Base-by-base conservation (phyloP, 768 basidiomycete species). In the Cubamyces sp. region DNA sequence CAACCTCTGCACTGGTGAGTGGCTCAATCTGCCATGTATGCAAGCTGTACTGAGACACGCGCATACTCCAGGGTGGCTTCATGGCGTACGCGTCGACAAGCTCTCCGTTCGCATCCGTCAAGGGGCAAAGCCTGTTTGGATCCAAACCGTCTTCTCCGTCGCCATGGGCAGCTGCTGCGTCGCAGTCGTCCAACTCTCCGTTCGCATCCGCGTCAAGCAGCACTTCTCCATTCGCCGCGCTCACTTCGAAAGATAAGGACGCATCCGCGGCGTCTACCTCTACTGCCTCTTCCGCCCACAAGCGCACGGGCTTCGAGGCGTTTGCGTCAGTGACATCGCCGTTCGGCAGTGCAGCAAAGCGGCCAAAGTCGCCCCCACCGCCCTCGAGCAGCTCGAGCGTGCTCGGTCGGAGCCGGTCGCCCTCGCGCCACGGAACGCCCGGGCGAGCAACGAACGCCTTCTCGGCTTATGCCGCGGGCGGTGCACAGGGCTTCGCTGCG, bases 21-120 rank as follows among this genome's bases (percentile, higher is more conserved):
- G 4, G 39, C 23, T 28, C 49, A n/a, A 61, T 40, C 60, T 60
- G 56, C 64, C 60, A 50, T 64, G 51, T 52, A 52, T 65, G 8
- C 30, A 26, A 28, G 59, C 54, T 62, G 34, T 53, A 15, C 45
- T 47, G 15, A 53, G 16, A 19, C 16, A 37, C 50, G 52, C 25
- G 19, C 19, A 19, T 15, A 48, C 47, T 16, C 39, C 53, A 89
- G 88, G 77, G 83, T 55, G 91, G 91, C 25, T 93, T 93, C 73
- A 86, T 87, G 82, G 87, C 90, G 2, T 93, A 91, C 68, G 90
- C 91, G 14, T 87, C 89, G 2, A 77, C 84, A 12, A 81, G 78
- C 57, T 92, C 91, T 2, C 90, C 91, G 5, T 92, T 92, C 68
- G 85, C 88, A 15, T 74, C 82, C 49, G 85, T 90, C 69, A 90